Conservation (phyloP, 805 yeast species). For the Candida piceae region DNA sequence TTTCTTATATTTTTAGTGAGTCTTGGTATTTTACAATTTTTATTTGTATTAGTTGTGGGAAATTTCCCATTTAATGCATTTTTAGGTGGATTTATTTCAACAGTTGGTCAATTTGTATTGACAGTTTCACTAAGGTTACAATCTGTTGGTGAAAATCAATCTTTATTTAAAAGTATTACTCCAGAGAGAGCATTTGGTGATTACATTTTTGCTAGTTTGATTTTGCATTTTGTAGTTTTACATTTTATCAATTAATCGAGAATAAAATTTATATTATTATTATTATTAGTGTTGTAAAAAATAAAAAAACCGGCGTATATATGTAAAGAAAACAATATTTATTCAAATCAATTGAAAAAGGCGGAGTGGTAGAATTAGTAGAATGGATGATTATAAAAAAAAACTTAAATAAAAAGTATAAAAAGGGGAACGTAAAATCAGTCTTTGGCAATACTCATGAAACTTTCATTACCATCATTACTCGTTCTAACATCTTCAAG, state of each 20-base stretch:
- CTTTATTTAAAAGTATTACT: constrained; percentile 20
- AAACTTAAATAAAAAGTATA: too few relatives aligned
- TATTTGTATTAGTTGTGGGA: constrained; percentile 71
- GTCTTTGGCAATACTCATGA: constrained; percentile 30
- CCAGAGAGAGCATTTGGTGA: constrained; percentile 75
- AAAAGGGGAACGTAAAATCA: too few relatives aligned
- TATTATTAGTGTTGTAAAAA: too few relatives aligned
- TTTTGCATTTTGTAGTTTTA: constrained; percentile 80
- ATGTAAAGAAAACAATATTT: too few relatives aligned
- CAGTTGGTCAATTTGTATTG: constrained; percentile 94
- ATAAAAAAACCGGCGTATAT: too few relatives aligned
- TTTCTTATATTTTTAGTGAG: constrained; percentile 71
- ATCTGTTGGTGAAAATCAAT: constrained; percentile 29
- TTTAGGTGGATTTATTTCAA: constrained; percentile 83
- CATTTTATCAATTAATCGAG: constrained; percentile 87
- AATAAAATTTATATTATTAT: too few relatives aligned
- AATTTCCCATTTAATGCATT: constrained; percentile 97
- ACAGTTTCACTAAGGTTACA: constrained; percentile 81
- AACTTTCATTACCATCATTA: constrained; percentile 28
- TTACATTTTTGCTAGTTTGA: constrained; percentile 77
- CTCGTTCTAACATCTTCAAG: constrained; percentile 16
- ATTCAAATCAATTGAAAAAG: too few relatives aligned
- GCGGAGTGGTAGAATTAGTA: too few relatives aligned
- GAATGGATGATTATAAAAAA: too few relatives aligned
- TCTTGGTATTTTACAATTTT: constrained; percentile 74